Percentiles rank a stretch among this genome's conserved stretches.
Evolutionary conservation across 2,329 filamentous ascomycete genomes (phyloP).

Genomic region (Macrophomina phaseolina): DNA sequence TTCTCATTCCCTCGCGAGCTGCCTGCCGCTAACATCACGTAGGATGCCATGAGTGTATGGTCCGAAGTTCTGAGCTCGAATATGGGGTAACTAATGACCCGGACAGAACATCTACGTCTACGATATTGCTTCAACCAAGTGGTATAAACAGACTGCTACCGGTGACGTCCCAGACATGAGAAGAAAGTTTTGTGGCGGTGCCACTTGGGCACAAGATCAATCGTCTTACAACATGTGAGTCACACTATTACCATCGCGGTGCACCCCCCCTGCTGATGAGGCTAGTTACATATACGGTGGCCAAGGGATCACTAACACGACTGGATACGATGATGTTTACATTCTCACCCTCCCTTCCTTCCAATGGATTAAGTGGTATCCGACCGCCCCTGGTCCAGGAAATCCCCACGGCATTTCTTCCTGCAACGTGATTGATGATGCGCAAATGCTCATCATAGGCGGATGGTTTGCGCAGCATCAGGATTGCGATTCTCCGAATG

Average conservation of each 20-base stretch:
- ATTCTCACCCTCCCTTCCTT: conserved; percentile 68
- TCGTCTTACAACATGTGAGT: conserved; percentile 70
- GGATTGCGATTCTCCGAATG: conserved; percentile 59
- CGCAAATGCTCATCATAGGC: conserved; percentile 69
- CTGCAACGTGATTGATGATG: conserved; percentile 62
- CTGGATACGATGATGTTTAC: conserved; percentile 67
- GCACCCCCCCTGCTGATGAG: background rate
- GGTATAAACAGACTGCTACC: conserved; percentile 64
- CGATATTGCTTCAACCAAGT: conserved; percentile 64
- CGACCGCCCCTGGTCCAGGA: conserved; percentile 49
- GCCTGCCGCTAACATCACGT: conserved; percentile 20
- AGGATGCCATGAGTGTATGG: conserved; percentile 25
- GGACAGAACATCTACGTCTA: conserved; percentile 61
- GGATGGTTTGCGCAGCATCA: conserved; percentile 60
- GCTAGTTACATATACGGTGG: conserved; percentile 68
- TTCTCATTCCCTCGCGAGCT: conserved; percentile 32
- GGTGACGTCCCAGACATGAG: conserved; percentile 60
- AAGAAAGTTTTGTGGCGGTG: conserved; percentile 66
- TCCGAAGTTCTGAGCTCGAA: conserved; percentile 29
- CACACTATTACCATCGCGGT: background rate
- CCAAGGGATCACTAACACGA: conserved; percentile 54
- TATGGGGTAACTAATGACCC: background rate
- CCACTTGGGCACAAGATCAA: conserved; percentile 63
- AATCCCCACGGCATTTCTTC: conserved; percentile 61
- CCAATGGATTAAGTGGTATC: conserved; percentile 65